These are phyloP conservation scores for Talaromyces ruber DNA, from an alignment of 495 filamentous ascomycete genomes.

Conservation along the genomic window DNA sequence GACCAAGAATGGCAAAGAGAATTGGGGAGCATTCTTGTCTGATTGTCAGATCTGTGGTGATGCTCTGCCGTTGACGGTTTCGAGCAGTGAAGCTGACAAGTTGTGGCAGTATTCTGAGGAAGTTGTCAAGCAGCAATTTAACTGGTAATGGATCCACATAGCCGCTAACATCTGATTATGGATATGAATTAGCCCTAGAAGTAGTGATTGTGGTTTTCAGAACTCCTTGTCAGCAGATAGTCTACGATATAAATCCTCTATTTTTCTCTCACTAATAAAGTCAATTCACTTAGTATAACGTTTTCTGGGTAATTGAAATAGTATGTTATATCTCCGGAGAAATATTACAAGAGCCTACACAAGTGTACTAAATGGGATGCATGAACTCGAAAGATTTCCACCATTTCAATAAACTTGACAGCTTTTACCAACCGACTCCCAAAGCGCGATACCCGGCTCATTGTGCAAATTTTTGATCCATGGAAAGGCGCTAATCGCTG, in stretches of 20 bases:
- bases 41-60: slow-evolving; percentile 31
- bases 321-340: background rate
- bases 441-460: slow-evolving; percentile 10
- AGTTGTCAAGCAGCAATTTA: slow-evolving; percentile 39
- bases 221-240: background rate
- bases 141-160: slow-evolving; percentile 11
- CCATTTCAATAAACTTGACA: background rate
- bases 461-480: slow-evolving; percentile 18
- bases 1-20: slow-evolving; percentile 18
- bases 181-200: background rate
- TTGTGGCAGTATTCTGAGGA: slow-evolving; percentile 42
- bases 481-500: slow-evolving; percentile 10
- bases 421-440: slow-evolving; percentile 8
- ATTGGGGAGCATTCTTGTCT: slow-evolving; percentile 29
- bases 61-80: slow-evolving; percentile 14
- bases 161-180: background rate
- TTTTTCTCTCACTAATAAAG: background rate
- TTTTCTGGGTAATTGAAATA: background rate
- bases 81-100: slow-evolving; percentile 34
- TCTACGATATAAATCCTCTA: background rate
- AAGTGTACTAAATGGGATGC: no score
- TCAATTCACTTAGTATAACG: background rate
- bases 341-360: background rate
- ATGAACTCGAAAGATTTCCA: no score
- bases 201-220: background rate